These are phyloP conservation scores for Stephania yunnanensis DNA, from an alignment of 164 flowering plant genomes.

Conservation along the genomic window DNA sequence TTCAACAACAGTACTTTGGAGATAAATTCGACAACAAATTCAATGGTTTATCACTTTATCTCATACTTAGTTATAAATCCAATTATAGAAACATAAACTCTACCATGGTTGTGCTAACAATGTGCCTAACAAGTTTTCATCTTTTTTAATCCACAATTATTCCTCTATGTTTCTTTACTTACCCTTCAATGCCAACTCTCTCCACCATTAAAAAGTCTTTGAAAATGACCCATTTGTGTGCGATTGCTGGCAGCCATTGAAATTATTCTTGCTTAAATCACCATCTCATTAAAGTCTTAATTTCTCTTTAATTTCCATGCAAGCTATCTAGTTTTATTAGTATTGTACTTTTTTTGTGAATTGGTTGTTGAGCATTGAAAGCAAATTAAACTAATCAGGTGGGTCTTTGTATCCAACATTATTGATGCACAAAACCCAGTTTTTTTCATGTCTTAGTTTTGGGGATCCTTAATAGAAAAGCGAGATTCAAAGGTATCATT, in stretches of 20 bases:
- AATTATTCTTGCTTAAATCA: conserved; percentile 16
- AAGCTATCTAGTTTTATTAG: conserved; percentile 14
- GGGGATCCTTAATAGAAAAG: conserved; percentile 25
- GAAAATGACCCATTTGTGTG: conserved; percentile 31
- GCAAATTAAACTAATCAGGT: conserved; percentile 1
- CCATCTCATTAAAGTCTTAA: background rate
- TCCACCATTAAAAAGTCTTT: conserved; percentile 25
- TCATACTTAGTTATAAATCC: conserved; percentile 14
- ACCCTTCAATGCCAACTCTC: background rate
- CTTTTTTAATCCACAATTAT: too few relatives aligned
- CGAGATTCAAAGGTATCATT: conserved; percentile 13
- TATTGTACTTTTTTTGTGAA: background rate
- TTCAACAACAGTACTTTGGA: background rate
- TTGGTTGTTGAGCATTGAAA: background rate
- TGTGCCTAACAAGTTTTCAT: too few relatives aligned
- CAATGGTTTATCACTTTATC: too few relatives aligned
- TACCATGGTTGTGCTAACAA: too few relatives aligned
- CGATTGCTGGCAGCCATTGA: conserved; percentile 17
- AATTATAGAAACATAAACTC: conserved; percentile 1
- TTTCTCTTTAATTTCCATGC: conserved; percentile 21
- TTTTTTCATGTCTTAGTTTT: conserved; percentile 7
- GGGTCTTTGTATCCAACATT: conserved; percentile 8
- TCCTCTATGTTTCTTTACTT: background rate
- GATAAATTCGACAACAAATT: background rate
- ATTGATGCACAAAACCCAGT: conserved; percentile 1